Evolutionary conservation across 345 rosid species (phyloP).

Genomic region (Eucalyptus pauciflora): DNA sequence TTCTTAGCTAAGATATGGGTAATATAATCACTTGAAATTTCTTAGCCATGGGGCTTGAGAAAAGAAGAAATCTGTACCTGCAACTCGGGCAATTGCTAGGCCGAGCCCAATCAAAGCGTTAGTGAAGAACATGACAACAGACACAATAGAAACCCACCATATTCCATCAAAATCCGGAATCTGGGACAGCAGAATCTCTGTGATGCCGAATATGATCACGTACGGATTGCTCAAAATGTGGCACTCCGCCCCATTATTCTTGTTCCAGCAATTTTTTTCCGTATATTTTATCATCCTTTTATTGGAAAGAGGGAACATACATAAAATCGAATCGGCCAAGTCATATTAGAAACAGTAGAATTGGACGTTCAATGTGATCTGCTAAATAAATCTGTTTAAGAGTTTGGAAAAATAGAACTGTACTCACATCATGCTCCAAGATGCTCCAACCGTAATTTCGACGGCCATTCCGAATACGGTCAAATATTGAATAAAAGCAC

Average conservation of each 20-base stretch:
- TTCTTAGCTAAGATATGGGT: neutral
- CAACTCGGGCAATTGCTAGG: conserved; percentile 30
- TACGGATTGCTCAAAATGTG: conserved; percentile 5
- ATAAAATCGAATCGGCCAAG: neutral
- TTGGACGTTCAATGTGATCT: neutral
- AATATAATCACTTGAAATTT: neutral
- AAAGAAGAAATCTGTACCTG: neutral
- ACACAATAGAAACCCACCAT: conserved; percentile 46
- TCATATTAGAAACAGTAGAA: neutral
- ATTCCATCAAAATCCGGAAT: conserved; percentile 42
- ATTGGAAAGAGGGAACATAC: neutral
- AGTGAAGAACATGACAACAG: conserved; percentile 40
- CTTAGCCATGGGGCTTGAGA: neutral
- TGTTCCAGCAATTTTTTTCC: too few relatives aligned
- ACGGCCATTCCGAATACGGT: conserved; percentile 37
- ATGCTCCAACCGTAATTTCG: neutral
- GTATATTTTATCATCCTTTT: conserved; percentile 69
- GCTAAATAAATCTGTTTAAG: neutral
- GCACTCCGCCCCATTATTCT: conserved; percentile 13
- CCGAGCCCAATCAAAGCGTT: conserved; percentile 31
- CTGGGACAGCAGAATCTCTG: conserved; percentile 61
- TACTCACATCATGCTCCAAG: conserved; percentile 62
- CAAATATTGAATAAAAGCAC: conserved; percentile 53
- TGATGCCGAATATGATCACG: conserved; percentile 56
- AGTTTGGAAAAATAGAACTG: neutral